Conservation (phyloP, 176 grass and related monocot species). For the Juncus effusus region DNA sequence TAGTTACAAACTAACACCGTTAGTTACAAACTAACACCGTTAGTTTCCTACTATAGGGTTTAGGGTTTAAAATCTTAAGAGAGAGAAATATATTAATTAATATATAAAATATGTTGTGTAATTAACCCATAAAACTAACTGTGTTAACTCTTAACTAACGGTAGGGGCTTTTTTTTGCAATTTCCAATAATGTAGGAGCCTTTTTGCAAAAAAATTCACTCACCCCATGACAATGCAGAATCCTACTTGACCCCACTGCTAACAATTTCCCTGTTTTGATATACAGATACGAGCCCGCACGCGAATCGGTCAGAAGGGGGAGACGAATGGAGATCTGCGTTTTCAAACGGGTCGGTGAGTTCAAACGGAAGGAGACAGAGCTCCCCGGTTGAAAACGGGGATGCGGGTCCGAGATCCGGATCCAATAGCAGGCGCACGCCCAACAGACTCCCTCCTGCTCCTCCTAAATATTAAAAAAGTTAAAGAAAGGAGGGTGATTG, state of each 20-base stretch:
- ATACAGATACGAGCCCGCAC: slow-evolving; percentile 61
- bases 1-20: no score
- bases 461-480: slow-evolving; percentile 36
- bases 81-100: no score
- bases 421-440: slow-evolving; percentile 71
- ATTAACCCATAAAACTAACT: no score
- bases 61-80: no score
- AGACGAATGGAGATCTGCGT: slow-evolving; percentile 93
- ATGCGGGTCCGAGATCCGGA: slow-evolving; percentile 46
- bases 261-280: not conserved
- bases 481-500: not conserved
- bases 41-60: no score
- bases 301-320: slow-evolving; percentile 50
- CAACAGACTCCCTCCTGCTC: slow-evolving; percentile 68
- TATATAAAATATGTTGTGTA: no score
- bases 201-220: slow-evolving; percentile 17
- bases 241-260: not conserved
- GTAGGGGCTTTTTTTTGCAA: not conserved
- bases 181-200: no score
- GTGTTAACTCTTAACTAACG: not conserved
- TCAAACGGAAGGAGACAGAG: slow-evolving; percentile 25
- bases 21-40: no score
- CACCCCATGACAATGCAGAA: not conserved
- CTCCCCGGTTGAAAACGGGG: slow-evolving; percentile 58
- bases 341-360: slow-evolving; percentile 40